These are phyloP conservation scores for Mayamaea pseudoterrestris DNA, from an alignment of 108 stramenopile species.

Conservation along the genomic window DNA sequence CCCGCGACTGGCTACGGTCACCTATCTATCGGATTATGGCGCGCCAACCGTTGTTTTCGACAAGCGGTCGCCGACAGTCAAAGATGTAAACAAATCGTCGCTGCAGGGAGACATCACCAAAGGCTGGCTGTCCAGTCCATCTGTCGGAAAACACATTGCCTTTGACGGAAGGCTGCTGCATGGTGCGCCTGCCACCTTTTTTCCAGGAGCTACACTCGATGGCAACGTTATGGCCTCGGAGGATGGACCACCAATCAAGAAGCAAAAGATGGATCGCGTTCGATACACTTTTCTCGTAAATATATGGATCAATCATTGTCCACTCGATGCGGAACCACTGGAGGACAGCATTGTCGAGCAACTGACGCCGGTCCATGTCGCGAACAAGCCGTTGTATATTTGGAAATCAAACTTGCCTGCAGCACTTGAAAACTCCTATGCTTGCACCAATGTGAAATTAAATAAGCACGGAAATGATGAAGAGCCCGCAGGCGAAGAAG, in stretches of 20 bases:
- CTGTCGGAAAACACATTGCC: conserved; percentile 69
- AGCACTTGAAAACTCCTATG: neutral
- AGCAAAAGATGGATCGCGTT: conserved; percentile 5
- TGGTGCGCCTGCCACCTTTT: conserved; percentile 77
- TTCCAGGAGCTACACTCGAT: conserved; percentile 24
- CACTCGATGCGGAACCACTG: conserved; percentile 65
- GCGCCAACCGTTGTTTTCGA: conserved; percentile 75
- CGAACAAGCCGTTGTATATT: neutral
- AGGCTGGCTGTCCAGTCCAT: conserved; percentile 67
- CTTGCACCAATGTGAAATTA: conserved; percentile 7
- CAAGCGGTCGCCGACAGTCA: conserved; percentile 37
- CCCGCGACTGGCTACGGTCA: conserved; percentile 79
- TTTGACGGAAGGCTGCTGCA: conserved; percentile 87
- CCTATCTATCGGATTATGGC: conserved; percentile 73
- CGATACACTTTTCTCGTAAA: conserved; percentile 85
- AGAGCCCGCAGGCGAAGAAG: conserved; percentile 58
- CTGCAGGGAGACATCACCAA: conserved; percentile 49
- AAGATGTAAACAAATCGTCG: conserved; percentile 37
- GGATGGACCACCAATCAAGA: conserved; percentile 8
- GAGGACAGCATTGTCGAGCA: conserved; percentile 52
- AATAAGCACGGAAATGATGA: neutral
- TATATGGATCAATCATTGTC: conserved; percentile 84
- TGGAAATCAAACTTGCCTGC: conserved; percentile 31
- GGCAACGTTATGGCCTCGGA: conserved; percentile 2
- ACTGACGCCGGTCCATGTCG: conserved; percentile 22